Base-by-base conservation (phyloP, 495 filamentous ascomycete species). In the Penicillium salamii region DNA sequence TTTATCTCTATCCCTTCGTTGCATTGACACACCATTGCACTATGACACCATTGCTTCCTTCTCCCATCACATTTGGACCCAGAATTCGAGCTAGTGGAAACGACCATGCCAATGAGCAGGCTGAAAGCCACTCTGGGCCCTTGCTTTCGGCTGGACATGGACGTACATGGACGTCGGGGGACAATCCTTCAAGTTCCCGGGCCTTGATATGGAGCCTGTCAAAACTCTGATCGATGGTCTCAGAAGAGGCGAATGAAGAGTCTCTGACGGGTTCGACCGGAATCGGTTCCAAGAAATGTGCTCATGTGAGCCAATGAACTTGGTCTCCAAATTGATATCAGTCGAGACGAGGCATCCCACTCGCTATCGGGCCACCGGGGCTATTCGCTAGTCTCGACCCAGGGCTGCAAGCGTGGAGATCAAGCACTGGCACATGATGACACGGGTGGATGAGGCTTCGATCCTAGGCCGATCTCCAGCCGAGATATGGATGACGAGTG, bases 241-340 rank as follows among this genome's bases (percentile, higher is more conserved):
- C n/a, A n/a, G n/a, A n/a, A n/a, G n/a, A n/a, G n/a, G n/a, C n/a
- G n/a, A n/a, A n/a, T n/a, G n/a, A n/a, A n/a, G n/a, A n/a, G n/a
- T n/a, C 18, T 19, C 13, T 19, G 32, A 47, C 35, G 34, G 35
- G 29, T 19, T 28, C 11, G 7, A 28, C 31, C 47, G 39, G 31
- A 50, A 42, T 19, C 11, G 31, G 18, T 17, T 29, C 19, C 9
- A 20, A 31, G 29, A 7, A 23, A 38, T 48, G 35, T 3, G 46
- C 19, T 32, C 36, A 48, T 36, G 21, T 15, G 11, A 50, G 43
- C 20, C 37, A 50, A 44, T 38, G 38, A 12, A 39, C 29, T 32
- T 17, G 15, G 26, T 18, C 7, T 38, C 6, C 13, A n/a, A 38
- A 8, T 38, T 23, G n/a, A 21, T 15, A 21, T 39, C 1, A 17